Percentiles rank a stretch among this genome's conserved stretches.
phyloP scores from a whole-genome alignment of 1,284 basidiomycete genomes.

The Papiliotrema laurentii region DNA sequence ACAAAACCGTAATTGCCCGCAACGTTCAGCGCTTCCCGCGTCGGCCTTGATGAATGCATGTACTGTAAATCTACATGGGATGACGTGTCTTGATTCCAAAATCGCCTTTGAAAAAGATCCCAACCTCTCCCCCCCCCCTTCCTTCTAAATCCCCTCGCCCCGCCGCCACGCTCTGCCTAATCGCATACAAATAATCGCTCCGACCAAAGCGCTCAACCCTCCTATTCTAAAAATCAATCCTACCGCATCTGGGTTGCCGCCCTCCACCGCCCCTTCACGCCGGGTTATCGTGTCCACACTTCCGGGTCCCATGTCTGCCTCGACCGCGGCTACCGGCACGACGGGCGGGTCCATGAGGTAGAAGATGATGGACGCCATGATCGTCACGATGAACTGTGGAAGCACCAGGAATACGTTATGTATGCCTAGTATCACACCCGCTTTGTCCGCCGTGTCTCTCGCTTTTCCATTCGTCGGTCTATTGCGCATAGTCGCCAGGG shows the following conservation, averaged over 20 bases:
- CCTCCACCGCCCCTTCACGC: conserved; percentile 6
- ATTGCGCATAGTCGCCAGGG: too few relatives aligned
- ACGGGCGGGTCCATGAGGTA: conserved; percentile 46
- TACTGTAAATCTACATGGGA: too few relatives aligned
- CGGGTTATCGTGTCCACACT: conserved; percentile 3
- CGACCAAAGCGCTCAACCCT: conserved; percentile 64
- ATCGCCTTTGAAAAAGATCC: too few relatives aligned
- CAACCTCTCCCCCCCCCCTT: too few relatives aligned
- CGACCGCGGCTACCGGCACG: conserved; percentile 13
- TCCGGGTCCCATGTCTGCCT: conserved; percentile 12
- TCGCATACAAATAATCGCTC: conserved; percentile 57
- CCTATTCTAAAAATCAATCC: conserved; percentile 55
- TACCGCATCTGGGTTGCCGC: conserved; percentile 12
- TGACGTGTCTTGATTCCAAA: too few relatives aligned
- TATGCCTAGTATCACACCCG: conserved; percentile 86
- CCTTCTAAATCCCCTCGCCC: conserved; percentile 4
- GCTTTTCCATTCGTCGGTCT: neutral
- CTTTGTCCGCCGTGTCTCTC: conserved; percentile 62
- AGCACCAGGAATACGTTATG: conserved; percentile 84
- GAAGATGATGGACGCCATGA: conserved; percentile 51
- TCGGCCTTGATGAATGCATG: too few relatives aligned
- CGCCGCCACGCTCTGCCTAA: conserved; percentile 3
- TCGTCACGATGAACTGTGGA: conserved; percentile 55
- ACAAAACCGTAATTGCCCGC: too few relatives aligned
- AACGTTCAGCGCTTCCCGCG: too few relatives aligned